Percentiles rank a stretch among this genome's conserved stretches.
Conservation (phyloP, 1,139 yeast species). For the Pichia sp. region DNA sequence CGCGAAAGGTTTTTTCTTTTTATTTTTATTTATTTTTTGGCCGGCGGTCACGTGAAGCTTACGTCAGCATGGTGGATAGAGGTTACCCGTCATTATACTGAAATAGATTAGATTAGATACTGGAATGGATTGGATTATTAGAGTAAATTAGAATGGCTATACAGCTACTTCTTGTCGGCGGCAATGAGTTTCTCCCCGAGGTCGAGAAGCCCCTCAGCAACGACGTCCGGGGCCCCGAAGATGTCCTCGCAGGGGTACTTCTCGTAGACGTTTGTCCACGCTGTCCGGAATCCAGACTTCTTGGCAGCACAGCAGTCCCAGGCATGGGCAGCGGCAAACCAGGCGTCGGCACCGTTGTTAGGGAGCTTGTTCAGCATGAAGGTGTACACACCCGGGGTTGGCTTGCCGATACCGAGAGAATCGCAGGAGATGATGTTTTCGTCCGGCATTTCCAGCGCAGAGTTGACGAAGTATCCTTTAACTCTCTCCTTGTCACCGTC, state of each 20-base stretch:
- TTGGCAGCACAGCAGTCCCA: constrained; percentile 31
- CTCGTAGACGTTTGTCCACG: constrained; percentile 30
- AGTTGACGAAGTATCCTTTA: constrained; percentile 24
- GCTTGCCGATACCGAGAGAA: constrained; percentile 29
- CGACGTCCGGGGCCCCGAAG: constrained; percentile 27
- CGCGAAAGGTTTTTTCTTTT: too few species aligned
- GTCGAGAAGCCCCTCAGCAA: constrained; percentile 27
- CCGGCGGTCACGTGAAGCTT: too few species aligned
- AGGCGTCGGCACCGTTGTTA: constrained; percentile 23
- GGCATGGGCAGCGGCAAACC: constrained; percentile 30
- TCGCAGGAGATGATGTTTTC: constrained; percentile 29
- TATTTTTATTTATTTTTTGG: too few species aligned
- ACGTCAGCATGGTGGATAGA: too few species aligned
- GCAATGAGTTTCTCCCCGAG: constrained; percentile 26
- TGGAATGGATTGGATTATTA: too few species aligned
- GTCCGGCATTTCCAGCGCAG: constrained; percentile 24
- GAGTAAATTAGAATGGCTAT: too few species aligned
- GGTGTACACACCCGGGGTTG: constrained; percentile 26
- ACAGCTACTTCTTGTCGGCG: too few species aligned
- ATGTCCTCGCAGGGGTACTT: constrained; percentile 27
- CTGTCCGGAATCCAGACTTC: constrained; percentile 28
- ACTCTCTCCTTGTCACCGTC: constrained; percentile 28
- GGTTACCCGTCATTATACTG: too few species aligned
- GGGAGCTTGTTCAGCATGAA: constrained; percentile 31
- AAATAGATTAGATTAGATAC: too few species aligned